Percentiles rank a stretch among this genome's conserved stretches.
phyloP scores from a whole-genome alignment of 1,139 yeast species.

The Yamadazyma kanchanaburiensis region DNA sequence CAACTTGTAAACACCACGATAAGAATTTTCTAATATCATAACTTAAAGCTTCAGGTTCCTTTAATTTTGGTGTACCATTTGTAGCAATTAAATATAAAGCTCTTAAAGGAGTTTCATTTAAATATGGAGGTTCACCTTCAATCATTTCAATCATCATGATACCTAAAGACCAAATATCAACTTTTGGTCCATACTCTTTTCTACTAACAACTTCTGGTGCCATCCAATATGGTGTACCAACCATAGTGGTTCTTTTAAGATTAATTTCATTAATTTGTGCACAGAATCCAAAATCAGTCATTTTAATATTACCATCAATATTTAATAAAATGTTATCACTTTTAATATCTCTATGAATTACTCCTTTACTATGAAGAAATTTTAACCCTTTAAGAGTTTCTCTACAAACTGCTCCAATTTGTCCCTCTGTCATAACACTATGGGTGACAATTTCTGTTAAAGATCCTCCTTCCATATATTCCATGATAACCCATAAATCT shows the following conservation, averaged over 20 bases:
- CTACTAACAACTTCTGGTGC: constrained; percentile 97
- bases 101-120: constrained; percentile 89
- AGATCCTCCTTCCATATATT: constrained; percentile 97
- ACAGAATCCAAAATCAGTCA: constrained; percentile 90
- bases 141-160: constrained; percentile 97
- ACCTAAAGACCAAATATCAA: constrained; percentile 96
- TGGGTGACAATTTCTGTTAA: constrained; percentile 94
- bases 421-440: constrained; percentile 95
- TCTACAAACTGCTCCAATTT: constrained; percentile 92
- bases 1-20: constrained; percentile 79
- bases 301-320: constrained; percentile 81
- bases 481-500: constrained; percentile 96
- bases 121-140: constrained; percentile 97
- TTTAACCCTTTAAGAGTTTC: constrained; percentile 84
- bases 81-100: constrained; percentile 93
- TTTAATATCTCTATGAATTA: constrained; percentile 93
- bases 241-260: constrained; percentile 92
- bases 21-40: constrained; percentile 65
- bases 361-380: constrained; percentile 89
- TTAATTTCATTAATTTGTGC: constrained; percentile 90
- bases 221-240: constrained; percentile 99
- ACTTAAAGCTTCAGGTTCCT: constrained; percentile 82
- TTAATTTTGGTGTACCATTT: constrained; percentile 89
- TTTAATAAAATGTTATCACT: constrained; percentile 87
- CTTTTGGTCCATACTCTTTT: constrained; percentile 95